Evolutionary conservation across 2,329 filamentous ascomycete genomes (phyloP), one percentile per base, ranked within the genome.

Genomic region (Pseudocercospora vitis): DNA sequence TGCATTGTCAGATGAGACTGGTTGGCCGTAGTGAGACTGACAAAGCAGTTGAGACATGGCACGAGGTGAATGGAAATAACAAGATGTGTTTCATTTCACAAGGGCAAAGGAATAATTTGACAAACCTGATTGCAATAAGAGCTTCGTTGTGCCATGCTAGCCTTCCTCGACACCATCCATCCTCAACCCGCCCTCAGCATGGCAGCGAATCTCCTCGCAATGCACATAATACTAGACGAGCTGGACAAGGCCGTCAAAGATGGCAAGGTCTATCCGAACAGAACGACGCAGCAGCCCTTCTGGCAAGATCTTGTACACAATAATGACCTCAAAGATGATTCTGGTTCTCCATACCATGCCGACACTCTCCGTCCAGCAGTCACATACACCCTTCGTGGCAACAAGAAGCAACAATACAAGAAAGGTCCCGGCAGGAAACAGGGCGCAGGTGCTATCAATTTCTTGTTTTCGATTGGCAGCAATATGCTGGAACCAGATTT

Each of bases 71-170:
- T 42, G 37, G 37, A 42, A 42, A 2, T 21, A 26, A 1, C 37
- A 42, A 2, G 37, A 42, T 42, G 11, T 2, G 37, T 42, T 21
- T 42, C 37, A 42, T 12, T n/a, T 26, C 2, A 19, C 11, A 16
- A 19, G 19, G 4, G 9, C 21, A 18, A 42, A 21, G 6, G 19
- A n/a, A n/a, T n/a, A n/a, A n/a, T n/a, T n/a, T n/a, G 21, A 42
- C 37, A 42, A 42, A 42, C 37, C 24, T 42, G 37, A 6, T 26
- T 18, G 7, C 21, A 18, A 42, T 42, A 42, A 42, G 37, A 42
- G 9, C 11, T 23, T 21, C 9, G 3, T 26, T 7, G n/a, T 26
- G 12, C 7, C 19, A 14, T 14, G 8, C 9, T 23, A 42, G 19
- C 9, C 37, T 4, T 12, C 18, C 5, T 19, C 19, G 2, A 9